These are phyloP conservation scores for Vitellaria paradoxa DNA, from an alignment of 179 eudicot genomes.

Conservation along the genomic window DNA sequence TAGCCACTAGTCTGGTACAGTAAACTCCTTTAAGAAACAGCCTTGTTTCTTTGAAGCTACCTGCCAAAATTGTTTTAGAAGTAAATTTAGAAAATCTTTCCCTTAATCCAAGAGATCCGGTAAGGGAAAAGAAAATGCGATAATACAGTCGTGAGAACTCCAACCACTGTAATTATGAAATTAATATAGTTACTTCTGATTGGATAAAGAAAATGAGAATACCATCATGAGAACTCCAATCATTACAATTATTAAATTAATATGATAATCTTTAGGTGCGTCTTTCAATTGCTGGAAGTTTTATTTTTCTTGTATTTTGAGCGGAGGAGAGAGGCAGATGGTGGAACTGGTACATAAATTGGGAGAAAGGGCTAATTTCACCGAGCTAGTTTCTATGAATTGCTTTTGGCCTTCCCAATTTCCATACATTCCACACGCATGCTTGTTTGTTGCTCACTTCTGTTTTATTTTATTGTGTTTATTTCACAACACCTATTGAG, in stretches of 20 bases:
- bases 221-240: background rate
- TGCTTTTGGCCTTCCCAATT: background rate
- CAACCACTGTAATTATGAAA: no score
- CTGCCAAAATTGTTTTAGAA: background rate
- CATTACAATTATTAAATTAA: background rate
- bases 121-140: background rate
- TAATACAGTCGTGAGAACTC: background rate
- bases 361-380: background rate
- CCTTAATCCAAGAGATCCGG: no score
- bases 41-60: background rate
- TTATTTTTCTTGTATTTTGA: background rate
- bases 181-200: no score
- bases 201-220: no score
- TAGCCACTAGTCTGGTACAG: background rate
- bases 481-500: background rate
- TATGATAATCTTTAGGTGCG: background rate
- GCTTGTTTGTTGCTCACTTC: background rate
- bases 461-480: background rate
- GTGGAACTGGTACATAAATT: background rate
- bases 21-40: background rate
- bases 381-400: background rate
- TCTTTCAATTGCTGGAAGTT: background rate
- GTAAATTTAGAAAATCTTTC: background rate
- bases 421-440: no score
- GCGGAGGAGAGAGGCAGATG: background rate